Percentiles rank a stretch among this genome's conserved stretches.
These are phyloP conservation scores for Macrolepiota dolichaula DNA, from an alignment of 768 basidiomycete species.

Conservation along the genomic window DNA sequence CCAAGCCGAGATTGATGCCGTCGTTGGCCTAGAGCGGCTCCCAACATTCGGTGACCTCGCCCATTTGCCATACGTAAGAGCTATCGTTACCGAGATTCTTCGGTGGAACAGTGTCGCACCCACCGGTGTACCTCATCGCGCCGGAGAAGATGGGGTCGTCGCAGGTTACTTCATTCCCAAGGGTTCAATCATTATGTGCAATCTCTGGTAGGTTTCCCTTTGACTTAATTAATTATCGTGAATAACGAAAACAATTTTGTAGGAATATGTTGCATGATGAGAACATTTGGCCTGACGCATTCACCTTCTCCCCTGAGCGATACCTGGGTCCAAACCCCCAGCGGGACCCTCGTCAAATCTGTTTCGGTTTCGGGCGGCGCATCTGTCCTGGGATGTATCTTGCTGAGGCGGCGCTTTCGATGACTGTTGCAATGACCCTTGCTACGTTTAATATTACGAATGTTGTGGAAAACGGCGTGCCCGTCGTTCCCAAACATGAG, in stretches of 20 bases:
- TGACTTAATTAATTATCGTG: neutral
- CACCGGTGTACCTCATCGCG: constrained; percentile 42
- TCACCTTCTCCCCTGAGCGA: constrained; percentile 46
- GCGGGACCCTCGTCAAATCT: constrained; percentile 35
- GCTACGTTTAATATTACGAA: constrained; percentile 48
- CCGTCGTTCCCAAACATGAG: constrained; percentile 40
- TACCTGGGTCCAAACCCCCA: constrained; percentile 34
- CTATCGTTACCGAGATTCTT: constrained; percentile 43
- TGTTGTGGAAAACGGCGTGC: constrained; percentile 37
- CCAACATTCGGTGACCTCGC: constrained; percentile 38
- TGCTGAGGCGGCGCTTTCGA: constrained; percentile 49
- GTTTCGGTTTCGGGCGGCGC: constrained; percentile 48
- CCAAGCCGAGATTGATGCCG: constrained; percentile 48
- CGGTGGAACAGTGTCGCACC: constrained; percentile 48
- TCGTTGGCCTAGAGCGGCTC: constrained; percentile 33
- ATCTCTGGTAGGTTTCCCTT: constrained; percentile 37
- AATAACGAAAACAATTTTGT: neutral
- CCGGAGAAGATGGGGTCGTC: constrained; percentile 40
- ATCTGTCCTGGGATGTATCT: constrained; percentile 48
- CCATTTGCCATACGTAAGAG: constrained; percentile 46
- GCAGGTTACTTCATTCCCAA: constrained; percentile 48
- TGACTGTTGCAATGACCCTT: constrained; percentile 39
- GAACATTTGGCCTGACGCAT: constrained; percentile 44
- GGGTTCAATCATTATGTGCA: constrained; percentile 40
- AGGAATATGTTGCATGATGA: constrained; percentile 58